Percentiles rank a stretch among this genome's conserved stretches.
Evolutionary conservation across 441 rosid species (phyloP).

Genomic region (Pelargonium myrrhifolium): DNA sequence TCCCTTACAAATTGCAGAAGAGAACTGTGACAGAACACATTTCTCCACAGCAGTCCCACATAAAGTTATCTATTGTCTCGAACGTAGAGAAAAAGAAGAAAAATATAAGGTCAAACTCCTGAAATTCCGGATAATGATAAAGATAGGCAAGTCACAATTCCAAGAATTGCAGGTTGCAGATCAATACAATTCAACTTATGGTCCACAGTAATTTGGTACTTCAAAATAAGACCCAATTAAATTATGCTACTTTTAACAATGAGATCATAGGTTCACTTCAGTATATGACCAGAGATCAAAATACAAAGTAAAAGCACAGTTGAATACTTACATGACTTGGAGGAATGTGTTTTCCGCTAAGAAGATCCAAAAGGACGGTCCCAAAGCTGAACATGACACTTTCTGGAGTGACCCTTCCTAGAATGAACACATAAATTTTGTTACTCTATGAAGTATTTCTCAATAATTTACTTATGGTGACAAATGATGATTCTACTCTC

Average conservation of each 20-base stretch:
- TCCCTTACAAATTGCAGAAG: not conserved
- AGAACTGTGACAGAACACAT: not conserved
- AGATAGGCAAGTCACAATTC: not conserved
- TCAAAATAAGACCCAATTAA: not conserved
- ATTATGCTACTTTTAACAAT: not conserved
- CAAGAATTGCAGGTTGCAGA: not conserved
- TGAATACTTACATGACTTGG: conserved; percentile 40
- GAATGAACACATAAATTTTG: not conserved
- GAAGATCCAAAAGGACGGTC: too few species aligned
- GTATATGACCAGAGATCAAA: not conserved
- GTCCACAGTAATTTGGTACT: not conserved
- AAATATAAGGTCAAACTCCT: not conserved
- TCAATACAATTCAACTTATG: not conserved
- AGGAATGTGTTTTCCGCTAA: conserved; percentile 18
- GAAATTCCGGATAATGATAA: not conserved
- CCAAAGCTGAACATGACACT: too few species aligned
- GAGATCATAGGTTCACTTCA: not conserved
- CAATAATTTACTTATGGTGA: not conserved
- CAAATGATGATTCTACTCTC: not conserved
- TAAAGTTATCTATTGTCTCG: not conserved
- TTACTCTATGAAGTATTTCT: not conserved
- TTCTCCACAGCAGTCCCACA: not conserved
- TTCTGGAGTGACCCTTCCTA: too few species aligned
- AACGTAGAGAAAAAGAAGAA: not conserved
- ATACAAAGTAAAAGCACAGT: not conserved